These are phyloP conservation scores for Austroboletus rostrupii DNA, from an alignment of 1,284 basidiomycete species.

Conservation along the genomic window DNA sequence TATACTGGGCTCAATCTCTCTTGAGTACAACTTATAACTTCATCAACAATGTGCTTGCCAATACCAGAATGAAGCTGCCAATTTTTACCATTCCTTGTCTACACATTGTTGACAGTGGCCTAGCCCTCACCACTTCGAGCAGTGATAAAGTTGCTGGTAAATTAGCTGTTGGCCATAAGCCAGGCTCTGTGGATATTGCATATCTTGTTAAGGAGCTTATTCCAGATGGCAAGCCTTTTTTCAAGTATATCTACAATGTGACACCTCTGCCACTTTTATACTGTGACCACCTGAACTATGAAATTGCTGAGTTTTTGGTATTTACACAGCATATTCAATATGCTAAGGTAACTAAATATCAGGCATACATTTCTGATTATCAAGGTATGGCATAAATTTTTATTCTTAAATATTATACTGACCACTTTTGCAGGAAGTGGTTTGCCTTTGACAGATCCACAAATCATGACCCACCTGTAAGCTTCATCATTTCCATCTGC, in stretches of 20 bases:
- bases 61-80: background rate
- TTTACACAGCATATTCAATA: constrained; percentile 5
- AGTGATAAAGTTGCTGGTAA: too few species aligned
- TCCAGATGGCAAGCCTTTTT: background rate
- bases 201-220: background rate
- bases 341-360: background rate
- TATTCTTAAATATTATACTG: background rate
- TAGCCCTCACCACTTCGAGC: background rate
- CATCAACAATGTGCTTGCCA: background rate
- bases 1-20: background rate
- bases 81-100: background rate
- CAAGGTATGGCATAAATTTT: background rate
- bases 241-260: background rate
- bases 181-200: background rate
- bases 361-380: background rate
- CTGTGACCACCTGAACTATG: background rate
- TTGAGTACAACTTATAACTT: background rate
- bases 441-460: background rate
- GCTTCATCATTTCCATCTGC: too few species aligned
- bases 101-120: background rate
- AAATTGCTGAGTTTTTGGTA: background rate
- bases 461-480: background rate
- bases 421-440: background rate
- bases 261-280: background rate
- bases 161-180: too few species aligned